Evolutionary conservation across 73 alveolate genomes (phyloP).

Genomic region (Paramecium octaurelia): DNA sequence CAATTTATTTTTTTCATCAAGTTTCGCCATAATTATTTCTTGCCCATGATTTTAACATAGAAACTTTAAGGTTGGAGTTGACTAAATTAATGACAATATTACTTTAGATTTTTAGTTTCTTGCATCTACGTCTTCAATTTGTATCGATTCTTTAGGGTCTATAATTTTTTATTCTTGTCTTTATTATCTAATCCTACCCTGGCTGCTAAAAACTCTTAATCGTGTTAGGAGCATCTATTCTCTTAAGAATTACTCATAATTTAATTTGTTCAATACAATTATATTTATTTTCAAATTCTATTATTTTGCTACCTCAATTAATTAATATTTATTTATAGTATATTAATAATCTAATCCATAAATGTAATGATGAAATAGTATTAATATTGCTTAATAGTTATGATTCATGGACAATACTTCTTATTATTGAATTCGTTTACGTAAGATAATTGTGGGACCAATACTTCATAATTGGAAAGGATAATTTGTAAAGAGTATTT

Average conservation of each 20-base stretch:
- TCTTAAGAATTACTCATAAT: not conserved
- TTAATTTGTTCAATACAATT: not conserved
- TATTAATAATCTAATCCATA: constrained; percentile 25
- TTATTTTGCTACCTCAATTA: not conserved
- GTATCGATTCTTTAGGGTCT: not conserved
- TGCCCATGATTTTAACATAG: not conserved
- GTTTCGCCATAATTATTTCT: not conserved
- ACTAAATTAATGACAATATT: not conserved
- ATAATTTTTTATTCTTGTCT: not conserved
- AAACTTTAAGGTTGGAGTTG: not conserved
- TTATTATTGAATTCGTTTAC: too few species aligned
- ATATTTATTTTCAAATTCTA: not conserved
- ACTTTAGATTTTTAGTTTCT: not conserved
- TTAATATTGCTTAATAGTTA: constrained; percentile 33
- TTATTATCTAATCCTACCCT: not conserved
- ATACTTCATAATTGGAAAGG: too few species aligned
- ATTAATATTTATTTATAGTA: not conserved
- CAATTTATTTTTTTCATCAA: not conserved
- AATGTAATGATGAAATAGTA: constrained; percentile 51
- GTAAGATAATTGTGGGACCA: too few species aligned
- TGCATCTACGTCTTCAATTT: not conserved
- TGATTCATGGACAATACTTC: constrained; percentile 13
- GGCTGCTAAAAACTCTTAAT: not conserved
- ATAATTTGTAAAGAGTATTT: too few species aligned
- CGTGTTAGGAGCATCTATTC: not conserved